Conservation (phyloP, 257 asterid species). For the Ophiorrhiza pumila region DNA sequence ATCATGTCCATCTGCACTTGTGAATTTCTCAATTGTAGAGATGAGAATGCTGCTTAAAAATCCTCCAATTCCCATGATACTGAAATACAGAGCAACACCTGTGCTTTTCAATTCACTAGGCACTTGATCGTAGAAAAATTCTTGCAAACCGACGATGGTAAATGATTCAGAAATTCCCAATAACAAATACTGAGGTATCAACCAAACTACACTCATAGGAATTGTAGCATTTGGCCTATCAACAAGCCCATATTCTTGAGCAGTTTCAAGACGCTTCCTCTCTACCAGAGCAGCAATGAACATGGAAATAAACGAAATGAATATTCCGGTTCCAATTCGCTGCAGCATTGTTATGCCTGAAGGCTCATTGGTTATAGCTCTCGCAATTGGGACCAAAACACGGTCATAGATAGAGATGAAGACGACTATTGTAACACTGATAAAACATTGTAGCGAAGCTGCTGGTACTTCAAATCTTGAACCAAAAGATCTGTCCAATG, state of each 20-base stretch:
- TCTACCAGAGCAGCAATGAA: constrained; percentile 26
- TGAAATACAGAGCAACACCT: constrained; percentile 28
- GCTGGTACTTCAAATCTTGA: constrained; percentile 19
- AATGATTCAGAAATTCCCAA: constrained; percentile 20
- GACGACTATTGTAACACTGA: constrained; percentile 6
- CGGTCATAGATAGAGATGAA: constrained; percentile 23
- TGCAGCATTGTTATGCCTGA: constrained; percentile 31
- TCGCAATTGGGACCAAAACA: constrained; percentile 20
- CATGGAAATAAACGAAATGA: constrained; percentile 23
- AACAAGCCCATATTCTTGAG: constrained; percentile 19
- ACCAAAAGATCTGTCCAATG: constrained; percentile 26
- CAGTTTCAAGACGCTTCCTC: constrained; percentile 25
- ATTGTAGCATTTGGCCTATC: constrained; percentile 22
- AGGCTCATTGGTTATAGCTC: constrained; percentile 20
- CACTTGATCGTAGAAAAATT: constrained; percentile 35
- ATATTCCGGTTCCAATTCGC: constrained; percentile 26
- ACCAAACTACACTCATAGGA: constrained; percentile 30
- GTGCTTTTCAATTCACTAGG: constrained; percentile 26
- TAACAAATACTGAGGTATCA: constrained; percentile 26
- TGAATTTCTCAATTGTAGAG: constrained; percentile 17
- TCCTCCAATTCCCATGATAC: constrained; percentile 24
- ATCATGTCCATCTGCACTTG: constrained; percentile 2
- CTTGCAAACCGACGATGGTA: constrained; percentile 31
- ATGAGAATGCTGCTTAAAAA: constrained; percentile 30
- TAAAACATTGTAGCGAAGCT: constrained; percentile 17